A percentile compares a stretch with the other conserved stretches of the same genome.
These are phyloP conservation scores for Chlorella sp. DNA, from an alignment of 139 green algal species.

Conservation along the genomic window DNA sequence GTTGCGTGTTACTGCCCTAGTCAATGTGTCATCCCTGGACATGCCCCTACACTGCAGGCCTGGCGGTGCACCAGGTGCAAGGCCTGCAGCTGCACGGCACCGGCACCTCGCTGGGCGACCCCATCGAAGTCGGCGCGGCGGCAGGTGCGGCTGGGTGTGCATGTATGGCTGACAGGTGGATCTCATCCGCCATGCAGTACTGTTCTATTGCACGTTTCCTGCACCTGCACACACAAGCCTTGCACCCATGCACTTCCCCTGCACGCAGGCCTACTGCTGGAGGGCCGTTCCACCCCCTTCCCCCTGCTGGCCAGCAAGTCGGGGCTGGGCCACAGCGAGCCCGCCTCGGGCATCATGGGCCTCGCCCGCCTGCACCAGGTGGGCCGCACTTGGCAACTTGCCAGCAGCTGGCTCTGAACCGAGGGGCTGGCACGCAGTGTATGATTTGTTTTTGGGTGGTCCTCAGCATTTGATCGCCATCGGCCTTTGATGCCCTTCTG, in stretches of 20 bases:
- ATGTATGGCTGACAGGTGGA: neutral
- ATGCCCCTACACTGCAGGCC: too few species aligned
- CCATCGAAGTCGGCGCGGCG: constrained; percentile 80
- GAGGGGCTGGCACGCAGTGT: too few species aligned
- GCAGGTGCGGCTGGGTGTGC: constrained; percentile 20
- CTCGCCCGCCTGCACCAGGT: constrained; percentile 48
- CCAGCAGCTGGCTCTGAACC: too few species aligned
- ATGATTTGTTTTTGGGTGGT: too few species aligned
- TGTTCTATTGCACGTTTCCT: neutral
- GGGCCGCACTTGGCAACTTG: too few species aligned
- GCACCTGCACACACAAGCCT: too few species aligned
- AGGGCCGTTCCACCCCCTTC: constrained; percentile 38
- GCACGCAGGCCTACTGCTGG: constrained; percentile 33
- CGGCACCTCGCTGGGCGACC: constrained; percentile 84
- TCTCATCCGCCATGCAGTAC: neutral
- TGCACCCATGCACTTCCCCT: neutral
- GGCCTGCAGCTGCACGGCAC: constrained; percentile 55
- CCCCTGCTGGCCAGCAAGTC: constrained; percentile 77
- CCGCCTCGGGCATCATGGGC: constrained; percentile 76
- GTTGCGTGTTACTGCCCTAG: neutral
- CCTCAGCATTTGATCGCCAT: too few species aligned
- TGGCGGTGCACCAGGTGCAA: constrained; percentile 31
- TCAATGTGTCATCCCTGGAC: neutral
- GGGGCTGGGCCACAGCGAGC: constrained; percentile 85
- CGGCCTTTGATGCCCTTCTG: too few species aligned